phyloP scores from a whole-genome alignment of 768 basidiomycete genomes.

The Chalciporus chontae region DNA sequence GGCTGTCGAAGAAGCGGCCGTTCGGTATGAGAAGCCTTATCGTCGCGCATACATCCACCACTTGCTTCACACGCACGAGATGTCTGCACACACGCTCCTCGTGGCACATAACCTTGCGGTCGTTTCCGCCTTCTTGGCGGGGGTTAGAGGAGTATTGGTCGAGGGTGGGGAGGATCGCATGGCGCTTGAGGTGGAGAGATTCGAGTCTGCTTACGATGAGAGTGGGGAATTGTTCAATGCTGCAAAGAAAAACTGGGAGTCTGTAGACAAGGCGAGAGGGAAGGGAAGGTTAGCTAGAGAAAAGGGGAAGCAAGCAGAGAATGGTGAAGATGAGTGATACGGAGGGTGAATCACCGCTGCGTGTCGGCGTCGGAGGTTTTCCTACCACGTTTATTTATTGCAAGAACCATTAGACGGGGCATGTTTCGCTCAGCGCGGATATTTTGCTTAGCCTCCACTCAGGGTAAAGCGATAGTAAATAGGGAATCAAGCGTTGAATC shows the following conservation, averaged over 20 bases:
- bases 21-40: conserved; percentile 31
- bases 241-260: conserved; percentile 56
- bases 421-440: too few relatives aligned
- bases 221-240: conserved; percentile 42
- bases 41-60: conserved; percentile 76
- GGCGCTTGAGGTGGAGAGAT: conserved; percentile 47
- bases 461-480: neutral
- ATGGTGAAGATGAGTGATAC: neutral
- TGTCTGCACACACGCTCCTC: conserved; percentile 78
- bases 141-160: conserved; percentile 42
- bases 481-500: conserved; percentile 1
- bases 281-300: conserved; percentile 73
- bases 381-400: too few relatives aligned
- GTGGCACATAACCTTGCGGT: conserved; percentile 73
- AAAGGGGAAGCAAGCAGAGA: conserved; percentile 37
- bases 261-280: conserved; percentile 67
- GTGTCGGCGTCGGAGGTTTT: too few relatives aligned
- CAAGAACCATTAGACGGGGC: too few relatives aligned
- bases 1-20: neutral
- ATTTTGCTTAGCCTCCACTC: neutral
- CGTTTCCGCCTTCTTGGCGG: conserved; percentile 59
- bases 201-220: conserved; percentile 51
- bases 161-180: neutral
- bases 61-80: conserved; percentile 84
- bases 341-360: neutral